These are phyloP conservation scores for Phyllosticta paracitricarpa DNA, from an alignment of 2,329 filamentous ascomycete species.

Conservation along the genomic window DNA sequence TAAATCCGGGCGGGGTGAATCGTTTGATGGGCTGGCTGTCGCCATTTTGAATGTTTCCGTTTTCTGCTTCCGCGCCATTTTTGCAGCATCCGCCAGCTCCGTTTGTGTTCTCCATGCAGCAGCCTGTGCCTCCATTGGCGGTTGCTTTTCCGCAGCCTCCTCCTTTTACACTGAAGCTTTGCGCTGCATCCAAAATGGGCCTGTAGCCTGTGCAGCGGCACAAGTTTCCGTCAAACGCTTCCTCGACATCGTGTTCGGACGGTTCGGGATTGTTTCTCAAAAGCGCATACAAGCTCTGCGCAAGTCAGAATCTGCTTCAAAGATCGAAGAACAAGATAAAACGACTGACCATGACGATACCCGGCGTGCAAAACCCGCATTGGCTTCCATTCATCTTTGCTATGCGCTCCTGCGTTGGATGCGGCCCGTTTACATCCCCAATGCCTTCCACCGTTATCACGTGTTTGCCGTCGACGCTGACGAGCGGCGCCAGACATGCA, in stretches of 20 bases:
- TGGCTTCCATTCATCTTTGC: conserved; percentile 88
- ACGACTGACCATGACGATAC: conserved; percentile 70
- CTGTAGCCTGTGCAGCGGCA: conserved; percentile 94
- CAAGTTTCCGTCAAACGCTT: conserved; percentile 93
- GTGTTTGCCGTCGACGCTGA: conserved; percentile 93
- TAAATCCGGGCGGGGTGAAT: conserved; percentile 84
- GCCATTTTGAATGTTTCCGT: conserved; percentile 14
- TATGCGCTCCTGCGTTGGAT: conserved; percentile 83
- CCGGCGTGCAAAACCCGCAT: conserved; percentile 92
- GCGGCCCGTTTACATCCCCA: conserved; percentile 74
- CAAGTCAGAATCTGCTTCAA: not conserved
- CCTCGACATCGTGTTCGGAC: conserved; percentile 75
- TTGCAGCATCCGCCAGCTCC: conserved; percentile 33
- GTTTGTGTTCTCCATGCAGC: conserved; percentile 55
- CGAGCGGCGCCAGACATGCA: conserved; percentile 84
- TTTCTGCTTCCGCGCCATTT: conserved; percentile 30
- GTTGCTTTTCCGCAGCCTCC: conserved; percentile 46
- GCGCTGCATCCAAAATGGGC: conserved; percentile 86
- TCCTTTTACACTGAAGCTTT: conserved; percentile 61
- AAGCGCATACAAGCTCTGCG: conserved; percentile 77
- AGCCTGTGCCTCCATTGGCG: conserved; percentile 52
- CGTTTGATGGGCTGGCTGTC: conserved; percentile 40
- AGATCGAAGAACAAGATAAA: not conserved
- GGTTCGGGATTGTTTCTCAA: conserved; percentile 74
- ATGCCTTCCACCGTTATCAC: conserved; percentile 97